Percentiles rank a stretch among this genome's conserved stretches.
Conservation (phyloP, 345 rosid genomes). For the Mallotus nudiflorus region DNA sequence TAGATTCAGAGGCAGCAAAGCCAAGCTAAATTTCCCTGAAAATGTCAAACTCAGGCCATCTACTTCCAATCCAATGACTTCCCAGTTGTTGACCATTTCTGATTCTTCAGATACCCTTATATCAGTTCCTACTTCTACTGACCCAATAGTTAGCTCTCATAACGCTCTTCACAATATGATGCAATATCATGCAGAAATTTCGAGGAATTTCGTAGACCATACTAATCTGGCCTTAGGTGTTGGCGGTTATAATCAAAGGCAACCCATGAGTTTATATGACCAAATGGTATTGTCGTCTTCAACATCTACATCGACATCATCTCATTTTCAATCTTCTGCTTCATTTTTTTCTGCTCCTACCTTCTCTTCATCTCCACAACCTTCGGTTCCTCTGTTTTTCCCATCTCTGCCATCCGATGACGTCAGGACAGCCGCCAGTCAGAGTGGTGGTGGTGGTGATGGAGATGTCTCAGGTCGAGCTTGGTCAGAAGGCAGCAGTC, state of each 20-base stretch:
- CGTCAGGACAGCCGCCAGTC: constrained; percentile 10
- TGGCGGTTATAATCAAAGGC: constrained; percentile 14
- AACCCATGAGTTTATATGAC: constrained; percentile 33
- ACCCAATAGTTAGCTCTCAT: constrained; percentile 30
- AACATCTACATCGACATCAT: constrained; percentile 27
- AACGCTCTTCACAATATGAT: background rate
- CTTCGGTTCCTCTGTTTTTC: constrained; percentile 17
- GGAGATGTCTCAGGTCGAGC: constrained; percentile 6
- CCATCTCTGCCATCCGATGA: constrained; percentile 17
- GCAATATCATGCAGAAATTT: constrained; percentile 16
- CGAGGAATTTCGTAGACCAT: constrained; percentile 10
- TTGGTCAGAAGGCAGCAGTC: constrained; percentile 30
- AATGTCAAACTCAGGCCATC: constrained; percentile 62
- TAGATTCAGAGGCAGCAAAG: constrained; percentile 81
- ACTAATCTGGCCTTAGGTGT: constrained; percentile 15
- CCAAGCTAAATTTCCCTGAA: constrained; percentile 98
- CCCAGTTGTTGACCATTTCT: constrained; percentile 36
- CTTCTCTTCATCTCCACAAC: constrained; percentile 24
- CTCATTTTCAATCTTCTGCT: constrained; percentile 30
- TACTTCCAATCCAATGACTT: constrained; percentile 21
- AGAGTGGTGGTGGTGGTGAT: constrained; percentile 11
- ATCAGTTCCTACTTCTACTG: constrained; percentile 33
- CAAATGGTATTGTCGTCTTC: constrained; percentile 45
- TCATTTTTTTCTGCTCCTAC: constrained; percentile 12
- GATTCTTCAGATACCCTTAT: constrained; percentile 36